A percentile compares a stretch with the other conserved stretches of the same genome.
These are phyloP conservation scores for apple (Malus domestica) DNA, from an alignment of 306 rosid species.

Conservation along the genomic window ASM211411v1 NC_041795.1:35006001-35006500, in stretches of 20 bases:
- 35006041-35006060: conserved; percentile 55
- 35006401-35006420: not conserved
- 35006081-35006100: not conserved
- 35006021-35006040: conserved; percentile 70
- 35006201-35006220: not conserved
- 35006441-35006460: not conserved
- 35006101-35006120: not conserved
- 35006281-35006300: conserved; percentile 83
- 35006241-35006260: not conserved
- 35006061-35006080: conserved; percentile 4
- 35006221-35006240: not conserved
- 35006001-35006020: conserved; percentile 98
- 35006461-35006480: not conserved
- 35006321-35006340: conserved; percentile 70
- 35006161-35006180: not conserved
- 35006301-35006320: conserved; percentile 32
- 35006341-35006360: conserved; percentile 94
- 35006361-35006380: conserved; percentile 99
- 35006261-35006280: conserved; percentile 40
- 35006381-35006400: conserved; percentile 59
- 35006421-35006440: conserved; percentile 1
- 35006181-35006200: not conserved
- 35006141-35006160: not conserved
- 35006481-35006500: not conserved
- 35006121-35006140: not conserved